Base-by-base conservation (phyloP, 2,329 filamentous ascomycete genomes). In the Alternaria panax region DNA sequence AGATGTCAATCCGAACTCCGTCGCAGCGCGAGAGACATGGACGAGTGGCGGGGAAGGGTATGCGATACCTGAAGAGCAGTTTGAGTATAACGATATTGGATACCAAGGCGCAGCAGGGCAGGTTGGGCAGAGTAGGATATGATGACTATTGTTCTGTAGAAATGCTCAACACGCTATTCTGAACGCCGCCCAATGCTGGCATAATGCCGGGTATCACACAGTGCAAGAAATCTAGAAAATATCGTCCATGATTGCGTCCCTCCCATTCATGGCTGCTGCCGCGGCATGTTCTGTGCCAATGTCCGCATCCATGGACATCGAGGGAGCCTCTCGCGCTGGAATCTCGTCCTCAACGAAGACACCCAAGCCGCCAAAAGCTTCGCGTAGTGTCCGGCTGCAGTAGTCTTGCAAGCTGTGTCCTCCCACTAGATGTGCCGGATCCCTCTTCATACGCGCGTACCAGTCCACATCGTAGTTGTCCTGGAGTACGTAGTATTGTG, bases 281-380 rank as follows among this genome's bases (percentile, higher is more conserved):
- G 52, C 78, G 71, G 57, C 79, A 73, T 54, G 74, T 62, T 65
- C 63, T 9, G 74, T 80, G n/a, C 71, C 76, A 2, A 75, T 65
- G 2, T 63, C 64, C 5, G 67, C 69, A 8, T 70, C 71, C 38
- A 70, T 76, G 2, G 76, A 78, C 38, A 70, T 76, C 2, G 76
- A 78, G 14, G 62, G 58, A 30, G 74, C 79, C 47, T 80, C 78
- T 25, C 71, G 75, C 47, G 81, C 81, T 63, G 50, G 75, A 50
- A 69, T 72, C 73, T 96, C 93, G 45, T 97, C 92, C 34, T 87
- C 90, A 41, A 99, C 83, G 69, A 96, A 96, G 41, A 96, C 91
- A 0, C 91, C 92, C 60, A 99, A 78, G 0, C 96, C 95, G 0
- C 92, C 88, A 79, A 97, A 98, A 0, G 94, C 93, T 74, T 97